A percentile compares a stretch with the other conserved stretches of the same genome.
Evolutionary conservation across 2,329 filamentous ascomycete species (phyloP).

Genomic region (Verticillium klebahnii): DNA sequence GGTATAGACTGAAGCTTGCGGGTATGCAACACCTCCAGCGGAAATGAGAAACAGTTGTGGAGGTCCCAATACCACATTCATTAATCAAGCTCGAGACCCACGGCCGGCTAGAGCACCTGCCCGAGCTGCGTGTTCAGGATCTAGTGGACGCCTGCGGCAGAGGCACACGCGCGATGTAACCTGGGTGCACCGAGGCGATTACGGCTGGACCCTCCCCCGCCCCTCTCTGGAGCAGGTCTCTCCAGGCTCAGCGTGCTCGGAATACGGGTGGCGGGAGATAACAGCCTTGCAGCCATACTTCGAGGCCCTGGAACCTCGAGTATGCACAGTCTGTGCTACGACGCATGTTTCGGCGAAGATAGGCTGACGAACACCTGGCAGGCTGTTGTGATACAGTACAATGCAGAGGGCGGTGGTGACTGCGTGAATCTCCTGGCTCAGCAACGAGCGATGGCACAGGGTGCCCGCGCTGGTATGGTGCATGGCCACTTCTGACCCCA

Average conservation of each 20-base stretch:
- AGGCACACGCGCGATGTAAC: background rate
- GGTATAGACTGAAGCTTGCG: background rate
- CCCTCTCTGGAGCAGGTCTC: background rate
- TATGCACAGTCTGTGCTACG: background rate
- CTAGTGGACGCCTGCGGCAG: background rate
- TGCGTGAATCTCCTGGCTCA: background rate
- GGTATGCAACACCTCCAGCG: background rate
- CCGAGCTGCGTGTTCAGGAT: background rate
- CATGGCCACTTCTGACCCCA: background rate
- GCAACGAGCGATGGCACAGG: background rate
- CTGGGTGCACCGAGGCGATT: background rate
- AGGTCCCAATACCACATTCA: background rate
- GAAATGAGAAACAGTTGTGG: background rate
- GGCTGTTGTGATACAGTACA: background rate
- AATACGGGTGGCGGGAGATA: background rate
- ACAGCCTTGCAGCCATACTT: background rate
- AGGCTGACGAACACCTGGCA: background rate
- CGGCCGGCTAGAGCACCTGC: background rate
- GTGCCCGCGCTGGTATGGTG: background rate
- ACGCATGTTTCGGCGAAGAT: background rate
- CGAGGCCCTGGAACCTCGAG: background rate
- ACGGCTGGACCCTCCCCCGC: background rate
- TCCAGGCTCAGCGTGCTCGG: background rate
- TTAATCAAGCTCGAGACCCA: background rate
- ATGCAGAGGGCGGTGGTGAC: background rate